Base-by-base conservation (phyloP, 2,329 filamentous ascomycete species). In the Raffaelea arxii region DNA sequence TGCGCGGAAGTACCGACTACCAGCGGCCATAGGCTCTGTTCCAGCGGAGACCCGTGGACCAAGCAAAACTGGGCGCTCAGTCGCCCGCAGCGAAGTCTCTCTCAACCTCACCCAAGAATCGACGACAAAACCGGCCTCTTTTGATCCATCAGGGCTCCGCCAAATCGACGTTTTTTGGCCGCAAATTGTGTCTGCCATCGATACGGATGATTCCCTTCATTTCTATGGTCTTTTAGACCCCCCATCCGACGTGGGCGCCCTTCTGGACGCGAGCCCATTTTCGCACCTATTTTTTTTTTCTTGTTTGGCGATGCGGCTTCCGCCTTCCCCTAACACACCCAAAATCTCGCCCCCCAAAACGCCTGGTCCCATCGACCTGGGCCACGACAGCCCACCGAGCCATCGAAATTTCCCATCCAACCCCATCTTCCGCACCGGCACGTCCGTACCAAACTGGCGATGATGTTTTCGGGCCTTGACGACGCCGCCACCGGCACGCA, bases 381-480 rank as follows among this genome's bases (percentile, higher is more conserved):
- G 71, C 72, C 52, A 62, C 69, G 51, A 66, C 69, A 58, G 66
- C 72, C 51, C 59, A 19, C 11, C 25, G 27, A 19, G 9, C 46
- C 46, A 44, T 44, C 46, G 9, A 45, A 30, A 32, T 23, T 11
- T n/a, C 44, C n/a, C 22, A 32, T 32, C 25, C 16, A 35, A 42
- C 46, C 43, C 43, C 40, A 41, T 12, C 6, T 14, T 9, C 6
- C 12, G 39, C 9, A 21, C 19, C 11, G 35, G 16, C 10, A 25
- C 36, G 42, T 19, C 25, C 40, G 3, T n/a, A n/a, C 25, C 64
- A 54, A 67, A 68, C 60, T 71, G 66, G 50, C 60, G 55, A 63
- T 66, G 53, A 67, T 74, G 58, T 70, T 78, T 52, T 75, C 75
- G 54, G 74, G 72, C 60, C 69, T 75, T 58, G 80, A 85, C 61